These are phyloP conservation scores for Fusarium stilboides DNA, from an alignment of 2,329 filamentous ascomycete species.

Conservation along the genomic window DNA sequence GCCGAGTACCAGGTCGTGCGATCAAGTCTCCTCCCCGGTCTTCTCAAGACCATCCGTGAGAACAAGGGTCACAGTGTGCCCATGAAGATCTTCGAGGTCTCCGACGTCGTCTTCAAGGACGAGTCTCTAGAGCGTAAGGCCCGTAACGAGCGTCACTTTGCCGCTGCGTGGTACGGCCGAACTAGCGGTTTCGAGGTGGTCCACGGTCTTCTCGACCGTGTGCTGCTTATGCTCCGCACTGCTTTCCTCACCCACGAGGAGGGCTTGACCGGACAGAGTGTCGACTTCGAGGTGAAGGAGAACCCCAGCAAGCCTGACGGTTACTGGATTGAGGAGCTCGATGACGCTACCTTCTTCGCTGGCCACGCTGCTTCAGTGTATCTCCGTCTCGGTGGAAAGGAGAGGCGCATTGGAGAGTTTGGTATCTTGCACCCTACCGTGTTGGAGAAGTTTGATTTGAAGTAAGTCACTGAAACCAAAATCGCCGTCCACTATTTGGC, in stretches of 20 bases:
- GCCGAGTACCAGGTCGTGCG: conserved; percentile 94
- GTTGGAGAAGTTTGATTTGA: conserved; percentile 92
- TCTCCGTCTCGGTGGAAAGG: conserved; percentile 80
- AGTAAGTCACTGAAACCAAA: conserved; percentile 63
- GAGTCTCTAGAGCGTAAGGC: conserved; percentile 84
- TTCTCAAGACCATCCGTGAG: conserved; percentile 93
- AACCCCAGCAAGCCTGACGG: conserved; percentile 74
- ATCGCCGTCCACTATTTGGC: background rate
- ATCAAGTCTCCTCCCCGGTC: conserved; percentile 86
- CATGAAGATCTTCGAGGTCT: conserved; percentile 93
- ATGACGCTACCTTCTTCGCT: conserved; percentile 91
- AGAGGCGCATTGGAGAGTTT: conserved; percentile 86
- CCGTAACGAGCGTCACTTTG: conserved; percentile 94
- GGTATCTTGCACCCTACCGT: conserved; percentile 95
- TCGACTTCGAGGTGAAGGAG: conserved; percentile 68
- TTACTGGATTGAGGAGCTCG: conserved; percentile 95
- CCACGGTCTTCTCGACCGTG: conserved; percentile 91
- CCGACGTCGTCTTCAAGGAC: conserved; percentile 94
- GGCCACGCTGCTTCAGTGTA: conserved; percentile 91
- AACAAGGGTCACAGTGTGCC: conserved; percentile 92
- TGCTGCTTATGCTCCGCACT: conserved; percentile 92
- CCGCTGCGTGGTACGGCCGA: conserved; percentile 96
- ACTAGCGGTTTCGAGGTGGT: conserved; percentile 95
- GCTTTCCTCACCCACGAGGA: conserved; percentile 85
- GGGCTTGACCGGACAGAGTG: conserved; percentile 67